A percentile compares a stretch with the other conserved stretches of the same genome.
phyloP scores from a whole-genome alignment of 495 filamentous ascomycete species.

The Geopyxis carbonaria region DNA sequence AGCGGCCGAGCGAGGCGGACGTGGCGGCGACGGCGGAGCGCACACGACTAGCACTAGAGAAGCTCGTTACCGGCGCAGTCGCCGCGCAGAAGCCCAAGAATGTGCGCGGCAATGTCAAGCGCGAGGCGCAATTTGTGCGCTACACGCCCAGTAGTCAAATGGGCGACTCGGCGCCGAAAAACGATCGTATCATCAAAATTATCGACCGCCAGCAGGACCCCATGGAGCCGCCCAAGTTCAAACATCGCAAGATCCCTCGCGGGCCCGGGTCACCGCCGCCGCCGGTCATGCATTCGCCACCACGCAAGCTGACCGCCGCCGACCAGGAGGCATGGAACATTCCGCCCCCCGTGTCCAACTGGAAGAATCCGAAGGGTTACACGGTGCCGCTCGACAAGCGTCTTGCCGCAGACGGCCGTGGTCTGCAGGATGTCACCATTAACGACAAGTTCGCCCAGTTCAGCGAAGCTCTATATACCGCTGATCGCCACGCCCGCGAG shows the following conservation, averaged over 20 bases:
- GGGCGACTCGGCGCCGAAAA: conserved; percentile 74
- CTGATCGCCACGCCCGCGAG: conserved; percentile 85
- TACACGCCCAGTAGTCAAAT: conserved; percentile 96
- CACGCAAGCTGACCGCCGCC: conserved; percentile 85
- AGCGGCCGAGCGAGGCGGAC: conserved; percentile 69
- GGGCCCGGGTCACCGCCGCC: conserved; percentile 86
- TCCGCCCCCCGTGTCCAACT: conserved; percentile 85
- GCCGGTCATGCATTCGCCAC: conserved; percentile 89
- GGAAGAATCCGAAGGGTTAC: conserved; percentile 99
- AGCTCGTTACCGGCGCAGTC: conserved; percentile 68
- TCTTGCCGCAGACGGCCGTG: conserved; percentile 85
- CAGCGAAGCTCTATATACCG: conserved; percentile 81
- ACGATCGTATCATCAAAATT: conserved; percentile 96
- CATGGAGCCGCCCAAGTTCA: conserved; percentile 97
- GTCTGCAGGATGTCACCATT: conserved; percentile 84
- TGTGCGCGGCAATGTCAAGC: conserved; percentile 55
- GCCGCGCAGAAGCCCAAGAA: conserved; percentile 92
- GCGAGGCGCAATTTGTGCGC: conserved; percentile 82
- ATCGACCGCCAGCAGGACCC: conserved; percentile 87
- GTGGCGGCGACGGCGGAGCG: conserved; percentile 66
- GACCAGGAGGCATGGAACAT: conserved; percentile 97
- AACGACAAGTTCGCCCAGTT: conserved; percentile 99
- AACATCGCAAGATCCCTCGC: conserved; percentile 93
- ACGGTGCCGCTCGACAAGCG: conserved; percentile 94
- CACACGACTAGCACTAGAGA: conserved; percentile 69